These are phyloP conservation scores for Rhododendron vialii DNA, from an alignment of 148 eudicot species.

Conservation along the genomic window DNA sequence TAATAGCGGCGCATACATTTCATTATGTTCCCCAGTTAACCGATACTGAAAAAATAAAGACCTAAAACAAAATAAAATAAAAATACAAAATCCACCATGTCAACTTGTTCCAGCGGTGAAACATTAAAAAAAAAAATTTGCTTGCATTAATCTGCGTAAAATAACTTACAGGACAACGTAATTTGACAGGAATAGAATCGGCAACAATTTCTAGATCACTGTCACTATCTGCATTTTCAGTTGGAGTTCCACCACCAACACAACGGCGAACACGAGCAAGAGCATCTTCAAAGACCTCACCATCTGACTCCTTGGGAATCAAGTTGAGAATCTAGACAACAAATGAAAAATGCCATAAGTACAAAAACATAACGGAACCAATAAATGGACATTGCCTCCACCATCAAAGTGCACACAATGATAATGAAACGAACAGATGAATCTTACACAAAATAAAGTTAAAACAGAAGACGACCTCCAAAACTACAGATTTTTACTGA, in stretches of 20 bases:
- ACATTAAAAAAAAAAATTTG: neutral
- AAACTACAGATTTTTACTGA: neutral
- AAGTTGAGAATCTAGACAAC: slow-evolving; percentile 42
- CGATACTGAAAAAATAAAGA: neutral
- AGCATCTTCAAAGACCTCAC: slow-evolving; percentile 67
- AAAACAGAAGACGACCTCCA: neutral
- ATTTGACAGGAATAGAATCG: slow-evolving; percentile 58
- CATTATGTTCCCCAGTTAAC: neutral
- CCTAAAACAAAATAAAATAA: neutral
- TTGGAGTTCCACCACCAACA: slow-evolving; percentile 58
- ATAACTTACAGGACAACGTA: slow-evolving; percentile 75
- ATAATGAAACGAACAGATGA: neutral
- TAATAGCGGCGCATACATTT: neutral
- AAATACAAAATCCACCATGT: neutral
- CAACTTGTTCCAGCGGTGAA: neutral
- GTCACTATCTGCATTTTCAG: slow-evolving; percentile 64
- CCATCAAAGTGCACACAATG: neutral
- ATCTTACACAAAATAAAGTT: neutral
- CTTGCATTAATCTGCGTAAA: neutral
- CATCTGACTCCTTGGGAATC: slow-evolving; percentile 63
- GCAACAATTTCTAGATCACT: slow-evolving; percentile 81
- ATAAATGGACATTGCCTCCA: neutral
- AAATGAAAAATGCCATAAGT: neutral
- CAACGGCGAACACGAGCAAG: slow-evolving; percentile 71
- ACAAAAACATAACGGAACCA: neutral